phyloP scores from a whole-genome alignment of 2,329 filamentous ascomycete genomes.

The Fusarium dimerum region DNA sequence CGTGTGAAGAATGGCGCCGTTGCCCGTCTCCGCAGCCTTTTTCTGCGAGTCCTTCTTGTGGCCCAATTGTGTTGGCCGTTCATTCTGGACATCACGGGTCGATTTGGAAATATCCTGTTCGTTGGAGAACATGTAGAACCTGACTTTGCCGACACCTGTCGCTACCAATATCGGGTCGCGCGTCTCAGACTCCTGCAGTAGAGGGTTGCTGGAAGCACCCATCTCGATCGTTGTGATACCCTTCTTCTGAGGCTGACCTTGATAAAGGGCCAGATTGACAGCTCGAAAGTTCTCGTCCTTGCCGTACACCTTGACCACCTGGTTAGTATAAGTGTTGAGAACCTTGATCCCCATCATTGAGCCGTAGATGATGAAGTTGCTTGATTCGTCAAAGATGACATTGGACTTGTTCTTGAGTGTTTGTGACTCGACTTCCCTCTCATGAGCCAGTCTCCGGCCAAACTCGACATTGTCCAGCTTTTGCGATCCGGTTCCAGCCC shows the following conservation, averaged over 20 bases:
- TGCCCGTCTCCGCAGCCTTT: slow-evolving; percentile 72
- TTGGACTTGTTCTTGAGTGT: slow-evolving; percentile 71
- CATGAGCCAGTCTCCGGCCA: slow-evolving; percentile 80
- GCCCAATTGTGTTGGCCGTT: slow-evolving; percentile 74
- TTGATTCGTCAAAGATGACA: slow-evolving; percentile 93
- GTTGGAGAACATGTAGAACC: slow-evolving; percentile 99
- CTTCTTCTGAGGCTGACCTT: slow-evolving; percentile 94
- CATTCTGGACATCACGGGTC: slow-evolving; percentile 89
- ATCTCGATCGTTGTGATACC: slow-evolving; percentile 92
- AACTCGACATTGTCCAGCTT: slow-evolving; percentile 92
- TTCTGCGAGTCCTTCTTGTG: slow-evolving; percentile 52
- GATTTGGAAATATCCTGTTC: slow-evolving; percentile 81
- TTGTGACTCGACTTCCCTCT: slow-evolving; percentile 79
- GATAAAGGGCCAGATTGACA: slow-evolving; percentile 83
- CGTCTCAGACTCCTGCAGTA: slow-evolving; percentile 87
- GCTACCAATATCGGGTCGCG: slow-evolving; percentile 86
- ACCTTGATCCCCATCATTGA: slow-evolving; percentile 93
- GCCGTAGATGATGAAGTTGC: slow-evolving; percentile 92
- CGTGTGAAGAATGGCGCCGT: slow-evolving; percentile 84
- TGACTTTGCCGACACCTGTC: slow-evolving; percentile 82
- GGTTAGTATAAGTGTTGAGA: slow-evolving; percentile 92
- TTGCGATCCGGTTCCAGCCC: slow-evolving; percentile 80
- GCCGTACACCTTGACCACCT: slow-evolving; percentile 86
- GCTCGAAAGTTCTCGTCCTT: slow-evolving; percentile 86
- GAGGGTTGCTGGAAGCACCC: slow-evolving; percentile 91